Conservation (phyloP, 441 rosid species). For the Lepidium campestre region DNA sequence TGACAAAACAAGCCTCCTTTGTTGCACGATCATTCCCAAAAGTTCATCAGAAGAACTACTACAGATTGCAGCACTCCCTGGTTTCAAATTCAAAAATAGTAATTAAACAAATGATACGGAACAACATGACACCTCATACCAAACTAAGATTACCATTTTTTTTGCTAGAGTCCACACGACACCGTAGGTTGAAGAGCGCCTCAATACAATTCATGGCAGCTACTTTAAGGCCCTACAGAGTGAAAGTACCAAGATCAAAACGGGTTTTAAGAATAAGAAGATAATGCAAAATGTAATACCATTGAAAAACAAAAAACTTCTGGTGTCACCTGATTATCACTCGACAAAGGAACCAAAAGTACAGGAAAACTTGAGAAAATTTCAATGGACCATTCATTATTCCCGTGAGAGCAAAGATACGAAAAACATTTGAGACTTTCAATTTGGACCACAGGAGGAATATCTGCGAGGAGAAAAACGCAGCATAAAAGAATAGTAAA, state of each 20-base stretch:
- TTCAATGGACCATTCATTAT: constrained; percentile 50
- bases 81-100: constrained; percentile 5
- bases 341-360: constrained; percentile 71
- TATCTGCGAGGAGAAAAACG: constrained; percentile 49
- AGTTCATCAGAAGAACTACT: constrained; percentile 65
- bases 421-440: constrained; percentile 78
- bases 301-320: not conserved
- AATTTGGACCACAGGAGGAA: constrained; percentile 51
- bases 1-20: constrained; percentile 70
- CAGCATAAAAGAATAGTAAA: constrained; percentile 16
- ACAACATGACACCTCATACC: not conserved
- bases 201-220: constrained; percentile 89
- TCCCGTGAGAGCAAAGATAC: constrained; percentile 60
- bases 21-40: constrained; percentile 75
- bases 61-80: constrained; percentile 77
- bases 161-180: constrained; percentile 70
- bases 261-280: not conserved
- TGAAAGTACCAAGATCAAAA: constrained; percentile 7
- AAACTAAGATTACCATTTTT: constrained; percentile 67
- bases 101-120: not conserved
- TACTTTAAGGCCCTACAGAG: constrained; percentile 58
- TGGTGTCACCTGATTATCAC: constrained; percentile 63
- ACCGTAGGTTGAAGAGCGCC: constrained; percentile 48
- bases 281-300: not conserved
- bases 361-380: constrained; percentile 71